Percentiles rank a stretch among this genome's conserved stretches.
phyloP scores from a whole-genome alignment of 768 basidiomycete genomes.

The Rhizopogon vulgaris region DNA sequence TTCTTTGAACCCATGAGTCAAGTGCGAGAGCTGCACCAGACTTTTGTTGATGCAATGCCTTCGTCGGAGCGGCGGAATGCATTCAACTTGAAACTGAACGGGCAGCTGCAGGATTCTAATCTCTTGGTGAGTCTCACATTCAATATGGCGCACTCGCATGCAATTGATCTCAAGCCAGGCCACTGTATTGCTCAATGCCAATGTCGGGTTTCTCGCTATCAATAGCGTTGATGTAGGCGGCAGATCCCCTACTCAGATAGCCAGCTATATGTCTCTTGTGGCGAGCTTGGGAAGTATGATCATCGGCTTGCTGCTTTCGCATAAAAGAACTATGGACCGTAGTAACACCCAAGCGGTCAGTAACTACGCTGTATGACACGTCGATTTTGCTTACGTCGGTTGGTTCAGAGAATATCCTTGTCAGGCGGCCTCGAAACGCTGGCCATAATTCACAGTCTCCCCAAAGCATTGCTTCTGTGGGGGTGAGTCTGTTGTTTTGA shows the following conservation, averaged over 20 bases:
- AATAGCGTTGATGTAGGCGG: conserved; percentile 27
- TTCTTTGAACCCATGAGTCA: conserved; percentile 43
- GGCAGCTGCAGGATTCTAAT: conserved; percentile 47
- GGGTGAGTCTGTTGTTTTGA: conserved; percentile 32
- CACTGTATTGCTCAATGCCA: conserved; percentile 51
- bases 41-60: conserved; percentile 33
- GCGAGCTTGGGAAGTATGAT: conserved; percentile 36
- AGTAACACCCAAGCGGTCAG: conserved; percentile 33
- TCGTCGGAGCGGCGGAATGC: conserved; percentile 33
- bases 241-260: conserved; percentile 26
- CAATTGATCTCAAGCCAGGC: conserved; percentile 27
- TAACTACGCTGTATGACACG: conserved; percentile 2
- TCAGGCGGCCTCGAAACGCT: conserved; percentile 39
- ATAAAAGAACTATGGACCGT: conserved; percentile 30
- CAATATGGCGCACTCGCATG: not conserved
- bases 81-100: conserved; percentile 35
- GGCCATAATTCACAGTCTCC: conserved; percentile 47
- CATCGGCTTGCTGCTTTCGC: conserved; percentile 34
- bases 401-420: conserved; percentile 11
- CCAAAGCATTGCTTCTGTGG: conserved; percentile 54
- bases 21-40: conserved; percentile 32
- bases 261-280: conserved; percentile 39
- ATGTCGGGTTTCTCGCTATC: conserved; percentile 55
- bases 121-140: conserved; percentile 36
- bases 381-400: not conserved